Evolutionary conservation across 2,329 filamentous ascomycete species (phyloP).

Genomic region (Xylariaceae sp.): DNA sequence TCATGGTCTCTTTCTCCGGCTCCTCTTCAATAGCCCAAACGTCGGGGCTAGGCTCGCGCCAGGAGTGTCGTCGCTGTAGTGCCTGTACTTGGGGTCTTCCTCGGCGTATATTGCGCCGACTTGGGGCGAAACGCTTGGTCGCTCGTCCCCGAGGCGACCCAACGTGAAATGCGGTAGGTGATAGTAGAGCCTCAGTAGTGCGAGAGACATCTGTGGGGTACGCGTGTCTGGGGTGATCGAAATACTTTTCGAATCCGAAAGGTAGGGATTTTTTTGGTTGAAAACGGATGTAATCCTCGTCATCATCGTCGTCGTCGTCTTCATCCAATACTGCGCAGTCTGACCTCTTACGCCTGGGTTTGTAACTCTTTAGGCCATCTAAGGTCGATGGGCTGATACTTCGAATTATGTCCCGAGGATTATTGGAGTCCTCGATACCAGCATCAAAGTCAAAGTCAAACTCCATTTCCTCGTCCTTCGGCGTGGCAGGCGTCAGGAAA

Average conservation of each 20-base stretch:
- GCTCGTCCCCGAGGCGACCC: slow-evolving; percentile 24
- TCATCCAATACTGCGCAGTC: slow-evolving; percentile 38
- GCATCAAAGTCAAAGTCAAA: slow-evolving; percentile 51
- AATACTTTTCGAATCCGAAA: slow-evolving; percentile 38
- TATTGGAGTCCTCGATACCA: slow-evolving; percentile 49
- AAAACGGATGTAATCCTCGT: slow-evolving; percentile 48
- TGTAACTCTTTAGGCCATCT: slow-evolving; percentile 42
- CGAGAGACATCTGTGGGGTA: slow-evolving; percentile 27
- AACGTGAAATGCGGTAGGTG: slow-evolving; percentile 29
- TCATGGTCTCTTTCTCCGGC: slow-evolving; percentile 48
- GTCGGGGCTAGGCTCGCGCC: slow-evolving; percentile 55
- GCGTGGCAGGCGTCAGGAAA: slow-evolving; percentile 48
- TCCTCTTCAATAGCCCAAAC: slow-evolving; percentile 59
- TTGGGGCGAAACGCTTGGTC: slow-evolving; percentile 26
- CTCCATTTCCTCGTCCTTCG: slow-evolving; percentile 35
- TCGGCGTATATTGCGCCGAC: slow-evolving; percentile 29
- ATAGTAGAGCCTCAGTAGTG: slow-evolving; percentile 27
- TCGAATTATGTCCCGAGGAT: slow-evolving; percentile 42
- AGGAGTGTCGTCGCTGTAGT: slow-evolving; percentile 42
- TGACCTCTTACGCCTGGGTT: slow-evolving; percentile 34
- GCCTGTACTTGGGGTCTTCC: slow-evolving; percentile 28
- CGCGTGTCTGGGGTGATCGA: slow-evolving; percentile 30
- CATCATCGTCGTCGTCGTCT: slow-evolving; percentile 37
- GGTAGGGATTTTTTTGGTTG: slow-evolving; percentile 37
- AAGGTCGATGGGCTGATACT: slow-evolving; percentile 55